phyloP scores from a whole-genome alignment of 2,329 filamentous ascomycete species.

The Myriosclerotinia duriaeana region DNA sequence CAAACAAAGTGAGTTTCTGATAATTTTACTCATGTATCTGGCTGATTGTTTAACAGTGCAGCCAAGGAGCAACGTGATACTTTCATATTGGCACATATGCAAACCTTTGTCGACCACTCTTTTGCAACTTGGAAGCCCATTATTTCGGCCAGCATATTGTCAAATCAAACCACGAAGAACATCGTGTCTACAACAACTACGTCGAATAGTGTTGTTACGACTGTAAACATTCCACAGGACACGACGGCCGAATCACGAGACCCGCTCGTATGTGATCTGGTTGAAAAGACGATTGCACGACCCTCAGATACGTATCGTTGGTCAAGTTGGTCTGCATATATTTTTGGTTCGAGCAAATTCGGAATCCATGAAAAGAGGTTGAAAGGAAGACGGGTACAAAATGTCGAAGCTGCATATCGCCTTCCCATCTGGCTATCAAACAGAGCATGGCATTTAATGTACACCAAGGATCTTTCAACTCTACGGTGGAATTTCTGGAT shows the following conservation, averaged over 20 bases:
- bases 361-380: background rate
- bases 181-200: background rate
- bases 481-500: conserved; percentile 20
- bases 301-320: conserved; percentile 7
- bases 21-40: background rate
- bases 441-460: conserved; percentile 15
- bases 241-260: background rate
- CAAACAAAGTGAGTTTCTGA: conserved; percentile 23
- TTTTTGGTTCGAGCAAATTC: conserved; percentile 23
- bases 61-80: background rate
- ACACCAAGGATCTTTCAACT: background rate
- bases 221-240: background rate
- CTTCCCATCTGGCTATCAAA: conserved; percentile 20
- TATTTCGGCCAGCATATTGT: too few species aligned
- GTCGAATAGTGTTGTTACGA: background rate
- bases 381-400: conserved; percentile 6
- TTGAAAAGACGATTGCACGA: background rate
- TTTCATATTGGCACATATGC: background rate
- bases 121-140: background rate
- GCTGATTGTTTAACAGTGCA: background rate
- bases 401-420: conserved; percentile 15
- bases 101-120: background rate
- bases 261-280: background rate
- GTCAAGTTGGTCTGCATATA: conserved; percentile 12
- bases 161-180: too few species aligned